Evolutionary conservation across 768 basidiomycete genomes (phyloP).

Genomic region (Pulveroboletus sp.): DNA sequence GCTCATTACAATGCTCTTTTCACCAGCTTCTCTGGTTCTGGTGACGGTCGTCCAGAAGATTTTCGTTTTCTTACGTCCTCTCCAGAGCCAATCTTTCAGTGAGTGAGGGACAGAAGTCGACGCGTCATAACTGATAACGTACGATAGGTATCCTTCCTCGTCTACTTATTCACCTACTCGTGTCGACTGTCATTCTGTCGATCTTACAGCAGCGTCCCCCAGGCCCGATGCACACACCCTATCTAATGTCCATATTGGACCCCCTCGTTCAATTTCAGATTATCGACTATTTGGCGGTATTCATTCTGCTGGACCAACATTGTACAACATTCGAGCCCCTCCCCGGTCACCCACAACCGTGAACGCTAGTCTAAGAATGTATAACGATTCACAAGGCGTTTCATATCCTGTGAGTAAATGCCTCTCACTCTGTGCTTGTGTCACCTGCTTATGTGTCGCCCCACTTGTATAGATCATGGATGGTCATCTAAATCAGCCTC

Average conservation of each 20-base stretch:
- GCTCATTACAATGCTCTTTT: not conserved
- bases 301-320: not conserved
- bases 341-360: not conserved
- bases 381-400: fast-evolving
- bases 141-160: not conserved
- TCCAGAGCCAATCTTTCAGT: not conserved
- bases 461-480: not conserved
- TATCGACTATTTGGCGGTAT: not conserved
- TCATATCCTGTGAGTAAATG: not conserved
- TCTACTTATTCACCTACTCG: too few species aligned
- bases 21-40: not conserved
- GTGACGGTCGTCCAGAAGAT: not conserved
- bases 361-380: too few species aligned
- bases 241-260: not conserved
- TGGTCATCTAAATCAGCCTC: not conserved
- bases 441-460: not conserved
- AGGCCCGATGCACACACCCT: not conserved
- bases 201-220: not conserved
- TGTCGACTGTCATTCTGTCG: not conserved
- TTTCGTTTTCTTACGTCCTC: not conserved
- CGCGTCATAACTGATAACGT: not conserved
- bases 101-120: not conserved
- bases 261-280: not conserved
- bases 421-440: not conserved
- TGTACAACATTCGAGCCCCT: not conserved